Evolutionary conservation across 805 yeast genomes (phyloP).

Genomic region (Wickerhamomyces chaumierensis): DNA sequence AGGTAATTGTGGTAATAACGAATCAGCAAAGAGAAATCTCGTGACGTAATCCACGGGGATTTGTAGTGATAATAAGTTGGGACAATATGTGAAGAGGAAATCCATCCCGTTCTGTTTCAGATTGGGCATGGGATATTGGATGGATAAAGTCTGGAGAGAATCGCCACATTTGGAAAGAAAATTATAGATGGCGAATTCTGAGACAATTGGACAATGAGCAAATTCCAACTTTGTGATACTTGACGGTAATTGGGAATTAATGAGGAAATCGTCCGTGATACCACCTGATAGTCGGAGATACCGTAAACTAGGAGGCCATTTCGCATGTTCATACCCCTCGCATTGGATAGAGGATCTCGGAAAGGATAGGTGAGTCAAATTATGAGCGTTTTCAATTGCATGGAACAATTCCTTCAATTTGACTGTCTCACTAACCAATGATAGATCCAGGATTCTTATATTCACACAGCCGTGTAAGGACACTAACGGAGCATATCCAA

Average conservation of each 20-base stretch:
- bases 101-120: slow-evolving; percentile 63
- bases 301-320: slow-evolving; percentile 76
- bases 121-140: slow-evolving; percentile 85
- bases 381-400: slow-evolving; percentile 51
- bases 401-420: slow-evolving; percentile 70
- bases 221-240: slow-evolving; percentile 64
- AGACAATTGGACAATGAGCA: slow-evolving; percentile 78
- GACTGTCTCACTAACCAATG: slow-evolving; percentile 84
- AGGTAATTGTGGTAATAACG: slow-evolving; percentile 21
- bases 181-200: slow-evolving; percentile 51
- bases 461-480: slow-evolving; percentile 62
- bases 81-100: slow-evolving; percentile 63
- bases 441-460: slow-evolving; percentile 58
- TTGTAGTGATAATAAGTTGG: slow-evolving; percentile 50
- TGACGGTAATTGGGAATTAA: slow-evolving; percentile 57
- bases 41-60: slow-evolving; percentile 70
- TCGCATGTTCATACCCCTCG: slow-evolving; percentile 35
- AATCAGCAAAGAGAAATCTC: slow-evolving; percentile 38
- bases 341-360: slow-evolving; percentile 82
- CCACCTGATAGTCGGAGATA: slow-evolving; percentile 82
- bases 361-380: slow-evolving; percentile 67
- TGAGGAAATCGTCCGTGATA: slow-evolving; percentile 68
- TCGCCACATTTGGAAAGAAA: slow-evolving; percentile 57
- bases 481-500: slow-evolving; percentile 84
- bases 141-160: slow-evolving; percentile 47